Evolutionary conservation across 176 grass and related monocot genomes (phyloP).

Genomic region (Carex parvula): DNA sequence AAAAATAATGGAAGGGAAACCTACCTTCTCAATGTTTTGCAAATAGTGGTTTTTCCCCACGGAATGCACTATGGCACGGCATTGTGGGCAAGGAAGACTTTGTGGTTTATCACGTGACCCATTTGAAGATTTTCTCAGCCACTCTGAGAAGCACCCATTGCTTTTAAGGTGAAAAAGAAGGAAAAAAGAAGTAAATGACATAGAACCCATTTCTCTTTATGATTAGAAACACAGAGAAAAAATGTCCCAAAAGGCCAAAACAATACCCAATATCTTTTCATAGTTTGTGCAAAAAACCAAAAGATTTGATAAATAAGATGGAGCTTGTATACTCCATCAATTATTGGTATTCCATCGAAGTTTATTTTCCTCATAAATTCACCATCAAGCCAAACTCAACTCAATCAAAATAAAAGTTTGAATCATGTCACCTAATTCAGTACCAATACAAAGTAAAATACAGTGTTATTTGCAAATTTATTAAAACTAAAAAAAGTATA

Average conservation of each 20-base stretch:
- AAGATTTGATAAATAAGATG: not conserved
- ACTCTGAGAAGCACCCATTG: constrained; percentile 98
- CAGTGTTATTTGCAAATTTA: not conserved
- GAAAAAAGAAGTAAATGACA: constrained; percentile 23
- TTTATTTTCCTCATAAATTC: not conserved
- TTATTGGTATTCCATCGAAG: not conserved
- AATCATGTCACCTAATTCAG: not conserved
- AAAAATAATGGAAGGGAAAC: not conserved
- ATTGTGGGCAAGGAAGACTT: constrained; percentile 74
- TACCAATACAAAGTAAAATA: not conserved
- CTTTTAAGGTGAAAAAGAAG: constrained; percentile 49
- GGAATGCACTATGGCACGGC: constrained; percentile 70
- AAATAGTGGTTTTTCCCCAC: constrained; percentile 96
- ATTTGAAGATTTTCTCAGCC: constrained; percentile 82
- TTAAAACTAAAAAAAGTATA: not conserved
- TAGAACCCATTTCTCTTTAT: constrained; percentile 1
- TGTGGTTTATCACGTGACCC: constrained; percentile 43
- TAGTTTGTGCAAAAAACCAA: not conserved
- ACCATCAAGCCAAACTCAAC: not conserved
- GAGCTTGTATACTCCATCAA: not conserved
- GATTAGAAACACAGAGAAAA: not conserved
- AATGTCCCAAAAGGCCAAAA: not conserved
- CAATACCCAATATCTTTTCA: not conserved
- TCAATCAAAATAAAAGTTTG: not conserved
- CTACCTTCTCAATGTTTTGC: constrained; percentile 89